Evolutionary conservation across 805 yeast species (phyloP), one percentile per base, ranked within the genome.

Genomic region (Lachancea cidri): DNA sequence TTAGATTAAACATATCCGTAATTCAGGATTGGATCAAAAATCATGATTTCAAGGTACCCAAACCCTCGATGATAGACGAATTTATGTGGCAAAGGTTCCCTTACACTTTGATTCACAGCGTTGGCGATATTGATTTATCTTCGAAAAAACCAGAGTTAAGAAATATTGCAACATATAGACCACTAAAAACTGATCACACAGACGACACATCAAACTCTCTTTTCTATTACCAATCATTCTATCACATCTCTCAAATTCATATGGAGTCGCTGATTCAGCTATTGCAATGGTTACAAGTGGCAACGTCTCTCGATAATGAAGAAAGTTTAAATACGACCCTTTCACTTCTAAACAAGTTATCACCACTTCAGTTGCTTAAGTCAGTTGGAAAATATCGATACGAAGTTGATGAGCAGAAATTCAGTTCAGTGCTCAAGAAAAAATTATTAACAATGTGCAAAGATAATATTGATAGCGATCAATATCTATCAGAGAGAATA

Each of bases 11-110:
- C 53, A 55, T 93, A 7, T 87, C 96, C 0, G 75, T 84, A 4
- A 65, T 93, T 33, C 97, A 93, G 62, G 96, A 93, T 56, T 93
- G 99, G 99, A 74, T 91, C 22, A 75, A 95, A 45, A 71, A 62
- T 33, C 62, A 62, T 38, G 60, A 60, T 41, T 42, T 58, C 5
- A 41, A 49, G 14, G 53, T 55, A 2, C 57, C 63, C 13, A 54
- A 52, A 40, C 61, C 68, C 20, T 57, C 62, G 6, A 56, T 65
- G 32, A 55, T 66, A 33, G 72, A 67, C 48, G 55, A 55, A 16
- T 64, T 62, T 35, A 52, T 65, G 54, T 58, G 70, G 59, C 62
- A 59, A 42, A 48, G 58, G 37, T 68, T 59, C 39, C 73, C 73
- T 5, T 62, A 57, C 34, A 66, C 68, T 1, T 42, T 67, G 15